Base-by-base conservation (phyloP, 2,329 filamentous ascomycete species). In the Tolypocladium pustulatum region DNA sequence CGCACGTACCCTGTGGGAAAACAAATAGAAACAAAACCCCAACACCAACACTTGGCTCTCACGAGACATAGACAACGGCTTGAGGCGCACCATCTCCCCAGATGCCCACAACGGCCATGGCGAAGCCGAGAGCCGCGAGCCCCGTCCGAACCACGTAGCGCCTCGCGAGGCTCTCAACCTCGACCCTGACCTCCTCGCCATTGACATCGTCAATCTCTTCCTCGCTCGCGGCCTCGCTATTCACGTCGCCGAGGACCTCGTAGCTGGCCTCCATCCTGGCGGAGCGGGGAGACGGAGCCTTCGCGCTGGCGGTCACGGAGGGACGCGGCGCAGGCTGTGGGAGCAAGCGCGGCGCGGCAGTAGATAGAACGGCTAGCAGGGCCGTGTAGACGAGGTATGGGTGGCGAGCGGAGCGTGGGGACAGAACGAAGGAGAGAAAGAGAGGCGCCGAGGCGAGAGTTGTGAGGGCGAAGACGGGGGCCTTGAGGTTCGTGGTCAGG, bases 381-480 rank as follows among this genome's bases (percentile, higher is more conserved):
- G 86, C 85, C 17, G 90, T 91, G 85, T 94, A 97, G 60, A 97
- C 74, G 32, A 97, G 85, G 71, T 96, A 97, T 0, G 93, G 93
- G 71, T 97, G 93, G 69, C 88, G 86, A 65, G 83, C 81, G 58
- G 85, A 82, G 32, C 84, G 81, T 0, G 91, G 89, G 2, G 91
- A 93, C 64, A 95, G 77, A 52, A 81, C 72, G 73, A 88, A 97
- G 62, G 91, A 90, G 64, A 93, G 81, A 65, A 90, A 76, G 67
- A 97, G 86, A 36, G 89, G 85, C 57, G 83, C 77, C 57, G 85
- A 82, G 57, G 90, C 86, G 65, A 95, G 73, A 64, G 83, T 78
- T 55, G 88, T 83, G 56, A 95, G 82, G 37, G 81, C 75, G 58
- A 86, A 79, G 61, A 90, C 78, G 65, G 91, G 88, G 52, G 80